Evolutionary conservation across 1,284 basidiomycete species (phyloP).

Genomic region (Serendipita sp.): DNA sequence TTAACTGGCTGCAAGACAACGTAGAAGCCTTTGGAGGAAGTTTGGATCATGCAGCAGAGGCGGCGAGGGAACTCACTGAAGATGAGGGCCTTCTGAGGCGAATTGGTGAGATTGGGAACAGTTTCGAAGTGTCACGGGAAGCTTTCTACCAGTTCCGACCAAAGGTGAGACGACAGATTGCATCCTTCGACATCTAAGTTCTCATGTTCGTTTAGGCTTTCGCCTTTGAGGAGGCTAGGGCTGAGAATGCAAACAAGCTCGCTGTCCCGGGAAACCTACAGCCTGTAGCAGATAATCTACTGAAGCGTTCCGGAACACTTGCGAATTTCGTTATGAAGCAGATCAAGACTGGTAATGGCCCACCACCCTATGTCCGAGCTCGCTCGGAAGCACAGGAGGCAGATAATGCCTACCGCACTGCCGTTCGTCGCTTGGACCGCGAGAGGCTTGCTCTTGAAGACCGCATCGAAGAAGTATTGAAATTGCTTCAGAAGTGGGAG

Average conservation of each 20-base stretch:
- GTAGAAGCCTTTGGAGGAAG: slow-evolving; percentile 56
- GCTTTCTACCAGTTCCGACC: slow-evolving; percentile 69
- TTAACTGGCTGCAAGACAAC: slow-evolving; percentile 56
- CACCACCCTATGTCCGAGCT: slow-evolving; percentile 53
- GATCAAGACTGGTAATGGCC: slow-evolving; percentile 34
- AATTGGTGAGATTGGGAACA: slow-evolving; percentile 62
- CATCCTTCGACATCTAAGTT: slow-evolving; percentile 7
- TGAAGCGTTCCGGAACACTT: slow-evolving; percentile 53
- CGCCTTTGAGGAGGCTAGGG: slow-evolving; percentile 29
- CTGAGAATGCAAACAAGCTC: neutral
- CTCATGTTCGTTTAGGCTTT: slow-evolving; percentile 39
- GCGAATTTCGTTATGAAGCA: slow-evolving; percentile 63
- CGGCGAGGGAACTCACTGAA: slow-evolving; percentile 62
- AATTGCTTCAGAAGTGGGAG: slow-evolving; percentile 73
- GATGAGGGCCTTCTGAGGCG: slow-evolving; percentile 59
- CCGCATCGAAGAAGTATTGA: slow-evolving; percentile 66
- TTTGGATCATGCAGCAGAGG: slow-evolving; percentile 65
- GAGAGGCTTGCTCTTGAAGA: slow-evolving; percentile 75
- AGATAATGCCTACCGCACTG: slow-evolving; percentile 59
- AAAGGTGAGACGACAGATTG: slow-evolving; percentile 32
- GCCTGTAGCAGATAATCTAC: slow-evolving; percentile 39
- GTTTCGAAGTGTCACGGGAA: slow-evolving; percentile 58
- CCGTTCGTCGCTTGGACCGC: slow-evolving; percentile 62
- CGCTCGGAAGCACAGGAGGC: slow-evolving; percentile 66
- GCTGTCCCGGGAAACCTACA: slow-evolving; percentile 17